Base-by-base conservation (phyloP, 2,329 filamentous ascomycete genomes). In the Hawksworthiomyces lignivorus region DNA sequence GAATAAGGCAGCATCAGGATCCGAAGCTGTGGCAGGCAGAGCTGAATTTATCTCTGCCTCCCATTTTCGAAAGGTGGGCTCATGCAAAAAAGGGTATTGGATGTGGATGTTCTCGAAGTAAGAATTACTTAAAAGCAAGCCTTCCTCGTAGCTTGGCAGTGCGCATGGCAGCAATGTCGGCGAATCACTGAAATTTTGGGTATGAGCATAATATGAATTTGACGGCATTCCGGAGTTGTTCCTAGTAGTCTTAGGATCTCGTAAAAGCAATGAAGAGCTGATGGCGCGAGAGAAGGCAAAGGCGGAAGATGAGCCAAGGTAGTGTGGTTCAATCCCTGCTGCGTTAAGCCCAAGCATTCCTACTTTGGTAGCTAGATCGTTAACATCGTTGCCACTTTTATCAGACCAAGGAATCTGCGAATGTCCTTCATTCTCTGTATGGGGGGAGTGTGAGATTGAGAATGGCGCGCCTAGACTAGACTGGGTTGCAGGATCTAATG, bases 231-330 rank as follows among this genome's bases (percentile, higher is more conserved):
- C n/a, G n/a, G n/a, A n/a, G n/a, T n/a, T n/a, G n/a, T n/a, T n/a
- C n/a, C n/a, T n/a, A n/a, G n/a, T n/a, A n/a, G n/a, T n/a, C 24
- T 26, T 26, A 8, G 24, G 24, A 12, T 26, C 24, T 2, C 24
- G 24, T 8, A 26, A 26, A 8, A 26, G 24, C 24, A 57, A 48
- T 2, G 52, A 46, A 7, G 52, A 42, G 30, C 51, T 52, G 15
- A 55, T 50, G 12, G 57, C 47, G n/a, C 53, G 50, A 22, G 55
- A 55, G 39, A 62, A 62, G 1, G 56, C 54, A 19, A 62, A 47
- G 2, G 58, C 55, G 2, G 58, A 63, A 0, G 61, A 63, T 5
- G 59, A 49, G 0, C 61, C 61, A 21, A 64, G 56, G 46, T 62
- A 62, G 12, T 60, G 59, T 8, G 60, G 58, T 50, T 63, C 59